Evolutionary conservation across 73 alveolate genomes (phyloP).

Genomic region (Uronychia setigera): DNA sequence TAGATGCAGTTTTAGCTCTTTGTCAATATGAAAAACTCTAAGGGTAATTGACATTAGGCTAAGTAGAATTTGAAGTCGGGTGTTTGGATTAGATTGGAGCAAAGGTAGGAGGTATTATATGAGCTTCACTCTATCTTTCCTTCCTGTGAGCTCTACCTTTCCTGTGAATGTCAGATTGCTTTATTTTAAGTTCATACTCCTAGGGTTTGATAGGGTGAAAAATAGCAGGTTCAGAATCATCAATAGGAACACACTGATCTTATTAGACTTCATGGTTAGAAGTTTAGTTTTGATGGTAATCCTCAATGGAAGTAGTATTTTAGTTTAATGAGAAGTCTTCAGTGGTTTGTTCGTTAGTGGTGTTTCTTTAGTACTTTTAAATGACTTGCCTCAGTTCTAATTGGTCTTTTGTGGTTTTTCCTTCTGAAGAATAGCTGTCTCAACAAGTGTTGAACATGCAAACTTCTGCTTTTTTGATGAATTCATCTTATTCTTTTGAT

Average conservation of each 20-base stretch:
- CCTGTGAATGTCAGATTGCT: not conserved
- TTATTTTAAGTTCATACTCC: not conserved
- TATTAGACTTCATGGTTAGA: too few species aligned
- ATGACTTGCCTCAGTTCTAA: not conserved
- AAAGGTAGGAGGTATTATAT: not conserved
- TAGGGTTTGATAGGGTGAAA: not conserved
- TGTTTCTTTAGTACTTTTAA: not conserved
- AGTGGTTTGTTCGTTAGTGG: not conserved
- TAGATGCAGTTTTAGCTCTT: not conserved
- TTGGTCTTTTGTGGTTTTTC: not conserved
- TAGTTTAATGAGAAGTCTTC: not conserved
- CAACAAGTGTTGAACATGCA: not conserved
- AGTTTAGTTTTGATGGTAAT: too few species aligned
- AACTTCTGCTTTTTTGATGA: not conserved
- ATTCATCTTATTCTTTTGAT: too few species aligned
- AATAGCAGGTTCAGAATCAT: too few species aligned
- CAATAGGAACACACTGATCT: too few species aligned
- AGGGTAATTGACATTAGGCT: not conserved
- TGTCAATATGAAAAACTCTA: not conserved
- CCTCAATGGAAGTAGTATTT: too few species aligned
- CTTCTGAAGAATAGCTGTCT: not conserved
- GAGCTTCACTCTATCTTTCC: too few species aligned
- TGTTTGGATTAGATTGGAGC: not conserved
- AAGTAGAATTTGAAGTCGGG: not conserved
- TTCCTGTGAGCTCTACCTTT: too few species aligned